Percentiles rank a stretch among this genome's conserved stretches.
Evolutionary conservation across 352 stramenopile species (phyloP).

Genomic region (Globisporangium acanthophoron): DNA sequence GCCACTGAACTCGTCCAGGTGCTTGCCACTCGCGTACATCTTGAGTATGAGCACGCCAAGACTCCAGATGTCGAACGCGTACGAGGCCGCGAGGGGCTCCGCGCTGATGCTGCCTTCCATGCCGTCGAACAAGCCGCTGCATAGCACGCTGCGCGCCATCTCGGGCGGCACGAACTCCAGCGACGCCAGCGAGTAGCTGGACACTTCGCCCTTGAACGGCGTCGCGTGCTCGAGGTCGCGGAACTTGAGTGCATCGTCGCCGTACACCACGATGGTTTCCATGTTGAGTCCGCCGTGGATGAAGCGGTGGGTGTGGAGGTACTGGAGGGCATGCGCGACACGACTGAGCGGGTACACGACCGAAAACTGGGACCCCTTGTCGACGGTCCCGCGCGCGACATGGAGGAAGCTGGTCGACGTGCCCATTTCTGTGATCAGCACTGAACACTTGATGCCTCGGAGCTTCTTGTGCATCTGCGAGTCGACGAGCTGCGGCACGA

Average conservation of each 20-base stretch:
- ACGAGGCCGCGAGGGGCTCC: slow-evolving; percentile 12
- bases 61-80: slow-evolving; percentile 54
- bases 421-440: slow-evolving; percentile 38
- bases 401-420: slow-evolving; percentile 33
- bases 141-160: slow-evolving; percentile 32
- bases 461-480: slow-evolving; percentile 23
- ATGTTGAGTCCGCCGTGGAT: slow-evolving; percentile 50
- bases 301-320: slow-evolving; percentile 40
- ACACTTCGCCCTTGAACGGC: slow-evolving; percentile 20
- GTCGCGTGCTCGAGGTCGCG: slow-evolving; percentile 43
- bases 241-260: slow-evolving; percentile 40
- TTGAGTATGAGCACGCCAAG: slow-evolving; percentile 55
- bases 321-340: slow-evolving; percentile 30
- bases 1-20: slow-evolving; percentile 42
- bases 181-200: slow-evolving; percentile 7
- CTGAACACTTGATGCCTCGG: slow-evolving; percentile 33
- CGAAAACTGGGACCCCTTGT: slow-evolving; percentile 20
- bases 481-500: slow-evolving; percentile 32
- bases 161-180: slow-evolving; percentile 45
- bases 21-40: slow-evolving; percentile 35
- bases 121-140: slow-evolving; percentile 12
- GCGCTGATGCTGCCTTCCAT: slow-evolving; percentile 7
- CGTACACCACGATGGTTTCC: slow-evolving; percentile 32
- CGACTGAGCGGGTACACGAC: slow-evolving; percentile 30
- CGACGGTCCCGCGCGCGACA: slow-evolving; percentile 27